Conservation (phyloP, 2,329 filamentous ascomycete genomes). For the Fusarium cyanostomum region DNA sequence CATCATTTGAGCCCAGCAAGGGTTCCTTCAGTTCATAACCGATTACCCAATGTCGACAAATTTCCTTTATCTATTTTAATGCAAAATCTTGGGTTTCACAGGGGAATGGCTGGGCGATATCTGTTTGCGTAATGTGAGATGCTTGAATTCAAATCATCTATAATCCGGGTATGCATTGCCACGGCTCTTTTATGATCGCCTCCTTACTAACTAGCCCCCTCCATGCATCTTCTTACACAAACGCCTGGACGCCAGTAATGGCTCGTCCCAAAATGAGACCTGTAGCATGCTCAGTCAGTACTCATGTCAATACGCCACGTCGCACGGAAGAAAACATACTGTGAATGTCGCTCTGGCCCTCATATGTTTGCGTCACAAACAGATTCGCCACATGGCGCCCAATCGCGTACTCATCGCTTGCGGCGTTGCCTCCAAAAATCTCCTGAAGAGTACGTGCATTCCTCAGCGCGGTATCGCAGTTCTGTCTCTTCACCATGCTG, state of each 20-base stretch:
- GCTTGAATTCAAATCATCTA: conserved; percentile 35
- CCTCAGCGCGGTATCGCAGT: conserved; percentile 87
- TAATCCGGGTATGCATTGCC: conserved; percentile 18
- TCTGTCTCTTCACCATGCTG: conserved; percentile 94
- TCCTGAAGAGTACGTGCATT: conserved; percentile 88
- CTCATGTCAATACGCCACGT: background rate
- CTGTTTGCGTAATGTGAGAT: background rate
- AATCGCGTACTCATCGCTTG: conserved; percentile 96
- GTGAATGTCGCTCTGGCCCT: conserved; percentile 98
- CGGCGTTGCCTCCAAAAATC: conserved; percentile 97
- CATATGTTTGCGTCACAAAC: conserved; percentile 97
- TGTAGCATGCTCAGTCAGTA: conserved; percentile 51
- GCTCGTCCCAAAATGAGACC: conserved; percentile 74
- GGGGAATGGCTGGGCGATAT: background rate
- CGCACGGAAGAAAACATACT: conserved; percentile 65
- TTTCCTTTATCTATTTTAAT: background rate
- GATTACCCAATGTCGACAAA: conserved; percentile 4
- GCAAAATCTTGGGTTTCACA: background rate
- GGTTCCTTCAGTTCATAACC: background rate
- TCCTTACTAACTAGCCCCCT: conserved; percentile 16
- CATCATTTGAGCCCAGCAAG: background rate
- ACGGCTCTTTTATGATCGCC: conserved; percentile 15
- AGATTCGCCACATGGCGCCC: conserved; percentile 94
- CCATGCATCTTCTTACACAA: conserved; percentile 60
- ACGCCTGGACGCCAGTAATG: conserved; percentile 81